Conservation (phyloP, 371 early-diverging fungal genomes). For the Racocetra persica region DNA sequence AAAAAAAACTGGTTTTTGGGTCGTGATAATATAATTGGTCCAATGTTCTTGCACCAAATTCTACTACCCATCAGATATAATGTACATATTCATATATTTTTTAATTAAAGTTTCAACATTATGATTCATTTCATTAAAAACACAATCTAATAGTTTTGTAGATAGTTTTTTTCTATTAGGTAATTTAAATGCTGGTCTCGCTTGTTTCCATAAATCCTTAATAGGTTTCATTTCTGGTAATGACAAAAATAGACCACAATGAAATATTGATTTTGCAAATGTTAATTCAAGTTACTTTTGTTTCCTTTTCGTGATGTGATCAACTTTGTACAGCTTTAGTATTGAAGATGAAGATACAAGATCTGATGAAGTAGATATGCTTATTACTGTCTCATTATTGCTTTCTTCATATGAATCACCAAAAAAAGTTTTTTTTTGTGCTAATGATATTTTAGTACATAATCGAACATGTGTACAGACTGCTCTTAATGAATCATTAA, state of each 20-base stretch:
- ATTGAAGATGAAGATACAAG: too few relatives aligned
- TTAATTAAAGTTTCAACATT: not conserved
- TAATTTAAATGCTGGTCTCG: not conserved
- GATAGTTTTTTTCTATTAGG: not conserved
- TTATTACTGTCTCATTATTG: too few relatives aligned
- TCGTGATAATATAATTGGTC: not conserved
- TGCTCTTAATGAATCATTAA: too few relatives aligned
- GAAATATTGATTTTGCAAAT: not conserved
- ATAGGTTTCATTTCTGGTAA: not conserved
- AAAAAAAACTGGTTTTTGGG: not conserved
- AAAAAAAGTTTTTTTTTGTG: too few relatives aligned
- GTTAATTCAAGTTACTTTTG: too few relatives aligned
- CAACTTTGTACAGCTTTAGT: too few relatives aligned
- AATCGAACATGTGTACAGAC: too few relatives aligned
- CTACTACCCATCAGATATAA: not conserved
- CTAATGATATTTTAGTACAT: too few relatives aligned
- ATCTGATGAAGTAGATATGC: too few relatives aligned
- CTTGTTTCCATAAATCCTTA: not conserved
- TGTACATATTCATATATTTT: not conserved
- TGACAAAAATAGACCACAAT: not conserved
- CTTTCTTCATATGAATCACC: too few relatives aligned
- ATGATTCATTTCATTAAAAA: not conserved
- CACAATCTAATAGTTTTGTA: not conserved
- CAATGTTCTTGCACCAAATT: not conserved
- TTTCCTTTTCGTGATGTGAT: too few relatives aligned